Base-by-base conservation (phyloP, 2,329 filamentous ascomycete genomes). In the Incumbomyces delicatus region DNA sequence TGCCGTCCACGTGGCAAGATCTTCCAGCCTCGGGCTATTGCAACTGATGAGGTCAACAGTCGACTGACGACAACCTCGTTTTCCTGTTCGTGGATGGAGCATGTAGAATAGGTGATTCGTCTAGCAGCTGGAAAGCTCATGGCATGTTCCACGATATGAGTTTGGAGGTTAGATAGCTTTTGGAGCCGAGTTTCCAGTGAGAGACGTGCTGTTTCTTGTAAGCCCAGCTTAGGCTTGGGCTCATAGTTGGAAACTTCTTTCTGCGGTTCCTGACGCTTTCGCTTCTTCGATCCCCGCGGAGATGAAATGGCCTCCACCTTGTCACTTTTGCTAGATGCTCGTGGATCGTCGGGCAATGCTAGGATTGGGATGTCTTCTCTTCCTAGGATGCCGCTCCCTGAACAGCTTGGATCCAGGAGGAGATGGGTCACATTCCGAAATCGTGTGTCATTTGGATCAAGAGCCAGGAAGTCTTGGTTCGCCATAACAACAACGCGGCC, bases 331-430 rank as follows among this genome's bases (percentile, higher is more conserved):
- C 14, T 12, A 30, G 27, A n/a, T 42, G 16, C 38, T 46, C 51
- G 48, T 36, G 55, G 53, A 27, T 55, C 48, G 6, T 59, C 56
- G n/a, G 72, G 79, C 2, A 94, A 70, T 51, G 81, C 73, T 34
- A 92, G 64, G 53, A 76, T 67, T 3, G 87, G 80, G 62, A 82
- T 77, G 38, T 88, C 85, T 57, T 95, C 88, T 16, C 92, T 77
- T 2, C 89, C 87, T 18, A 95, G 80, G 47, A 98, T 98, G 1
- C 92, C 92, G 61, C 87, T 95, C 0, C 92, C 92, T 1, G 89
- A 95, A 62, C 92, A 98, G 61, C 87, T 95, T 0, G 92, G 92
- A 61, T 98, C 92, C 1, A 98, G 74, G 0, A 98, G 73, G 34
- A 98, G 70, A 6, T 83, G 84, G 0, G 80, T 78, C n/a, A 95